Percentiles rank a stretch among this genome's conserved stretches.
phyloP scores from a whole-genome alignment of 2,329 filamentous ascomycete species.

The Sclerotinia glacialis region DNA sequence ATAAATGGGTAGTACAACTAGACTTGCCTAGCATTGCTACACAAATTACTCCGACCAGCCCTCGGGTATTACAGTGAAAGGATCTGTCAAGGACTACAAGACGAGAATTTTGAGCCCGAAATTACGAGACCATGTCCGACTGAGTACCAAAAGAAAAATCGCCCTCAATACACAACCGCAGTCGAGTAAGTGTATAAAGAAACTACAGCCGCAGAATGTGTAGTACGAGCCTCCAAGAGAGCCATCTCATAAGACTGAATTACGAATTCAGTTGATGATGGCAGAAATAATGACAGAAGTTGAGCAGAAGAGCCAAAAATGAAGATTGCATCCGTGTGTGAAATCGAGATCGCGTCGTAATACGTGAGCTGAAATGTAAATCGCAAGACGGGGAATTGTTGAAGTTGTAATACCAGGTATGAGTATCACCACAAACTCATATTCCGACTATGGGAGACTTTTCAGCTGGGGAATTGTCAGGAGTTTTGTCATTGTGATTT shows the following conservation, averaged over 20 bases:
- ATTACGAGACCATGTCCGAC: neutral
- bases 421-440: neutral
- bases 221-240: neutral
- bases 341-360: neutral
- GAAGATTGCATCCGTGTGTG: neutral
- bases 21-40: neutral
- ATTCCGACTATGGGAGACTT: neutral
- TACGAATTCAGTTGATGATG: neutral
- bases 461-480: neutral
- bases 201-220: neutral
- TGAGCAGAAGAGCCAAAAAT: neutral
- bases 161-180: neutral
- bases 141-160: neutral
- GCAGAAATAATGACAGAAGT: neutral
- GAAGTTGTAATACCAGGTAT: neutral
- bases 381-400: neutral
- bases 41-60: neutral
- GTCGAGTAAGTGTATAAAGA: too few species aligned
- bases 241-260: neutral
- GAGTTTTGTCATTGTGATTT: neutral
- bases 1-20: neutral
- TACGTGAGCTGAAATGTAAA: neutral
- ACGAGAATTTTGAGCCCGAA: neutral
- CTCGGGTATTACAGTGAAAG: neutral
- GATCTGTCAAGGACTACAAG: neutral